phyloP scores from a whole-genome alignment of 139 green algal genomes.

The Pseudopediastrum boryanum region DNA sequence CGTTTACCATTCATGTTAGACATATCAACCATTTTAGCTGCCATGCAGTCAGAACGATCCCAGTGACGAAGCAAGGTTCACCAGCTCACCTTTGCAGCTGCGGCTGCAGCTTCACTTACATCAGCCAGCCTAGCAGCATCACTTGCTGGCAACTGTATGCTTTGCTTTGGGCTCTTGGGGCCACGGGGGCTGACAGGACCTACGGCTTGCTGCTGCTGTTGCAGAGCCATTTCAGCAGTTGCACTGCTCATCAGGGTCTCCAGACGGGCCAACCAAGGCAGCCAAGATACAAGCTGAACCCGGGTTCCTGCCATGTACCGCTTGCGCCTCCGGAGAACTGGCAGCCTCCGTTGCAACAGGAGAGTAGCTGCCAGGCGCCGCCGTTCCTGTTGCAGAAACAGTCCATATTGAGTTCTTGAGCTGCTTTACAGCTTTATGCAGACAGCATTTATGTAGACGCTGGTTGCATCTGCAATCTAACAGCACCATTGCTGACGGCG shows the following conservation, averaged over 20 bases:
- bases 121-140: neutral
- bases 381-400: no score
- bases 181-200: conserved; percentile 4
- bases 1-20: no score
- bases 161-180: neutral
- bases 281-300: conserved; percentile 37
- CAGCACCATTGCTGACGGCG: no score
- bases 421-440: no score
- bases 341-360: conserved; percentile 62
- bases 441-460: no score
- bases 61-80: no score
- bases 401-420: no score
- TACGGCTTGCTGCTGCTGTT: conserved; percentile 1
- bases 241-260: conserved; percentile 38
- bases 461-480: no score
- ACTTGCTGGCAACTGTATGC: neutral
- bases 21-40: no score
- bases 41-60: no score
- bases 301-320: conserved; percentile 7
- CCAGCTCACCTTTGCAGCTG: no score
- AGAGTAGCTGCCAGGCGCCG: conserved; percentile 39
- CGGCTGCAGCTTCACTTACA: neutral
- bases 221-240: neutral
- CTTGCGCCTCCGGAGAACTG: conserved; percentile 45
- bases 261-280: conserved; percentile 51